A percentile compares a stretch with the other conserved stretches of the same genome.
Conservation (phyloP, 1,139 yeast genomes). For the Hemisphaericaspora xylanilytica region DNA sequence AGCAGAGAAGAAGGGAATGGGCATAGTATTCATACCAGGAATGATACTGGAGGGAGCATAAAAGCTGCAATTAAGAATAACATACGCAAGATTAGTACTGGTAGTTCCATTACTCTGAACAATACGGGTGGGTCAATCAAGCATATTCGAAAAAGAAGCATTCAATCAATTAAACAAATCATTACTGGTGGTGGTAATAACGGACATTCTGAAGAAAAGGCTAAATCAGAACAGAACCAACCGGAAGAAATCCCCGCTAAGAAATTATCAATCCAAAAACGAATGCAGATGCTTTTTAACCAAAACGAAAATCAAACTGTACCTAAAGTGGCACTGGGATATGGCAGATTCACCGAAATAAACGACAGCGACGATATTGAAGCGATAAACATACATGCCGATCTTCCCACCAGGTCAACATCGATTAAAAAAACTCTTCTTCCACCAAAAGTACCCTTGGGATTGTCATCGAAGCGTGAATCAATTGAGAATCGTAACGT, state of each 20-base stretch:
- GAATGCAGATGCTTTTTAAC: conserved; percentile 61
- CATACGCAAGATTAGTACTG: conserved; percentile 42
- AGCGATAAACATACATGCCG: conserved; percentile 31
- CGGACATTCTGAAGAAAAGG: conserved; percentile 12
- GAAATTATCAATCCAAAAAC: conserved; percentile 57
- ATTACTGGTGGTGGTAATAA: conserved; percentile 36
- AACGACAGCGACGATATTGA: conserved; percentile 37
- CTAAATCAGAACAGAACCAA: conserved; percentile 4
- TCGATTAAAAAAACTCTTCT: conserved; percentile 12
- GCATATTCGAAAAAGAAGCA: conserved; percentile 33
- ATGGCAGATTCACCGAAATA: conserved; percentile 63
- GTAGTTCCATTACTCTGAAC: conserved; percentile 26
- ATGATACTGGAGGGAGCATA: conserved; percentile 48
- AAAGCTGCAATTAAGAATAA: conserved; percentile 35
- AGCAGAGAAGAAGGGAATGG: conserved; percentile 40
- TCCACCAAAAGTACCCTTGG: conserved; percentile 36
- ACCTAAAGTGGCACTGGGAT: conserved; percentile 66
- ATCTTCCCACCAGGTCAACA: background rate
- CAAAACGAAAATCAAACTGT: conserved; percentile 47
- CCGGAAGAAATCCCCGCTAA: conserved; percentile 16
- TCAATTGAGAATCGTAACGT: background rate
- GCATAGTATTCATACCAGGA: conserved; percentile 15
- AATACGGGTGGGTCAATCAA: conserved; percentile 23
- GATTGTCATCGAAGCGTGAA: conserved; percentile 21
- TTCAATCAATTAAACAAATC: conserved; percentile 40